Evolutionary conservation across 306 rosid species (phyloP), one percentile per base, ranked within the genome.

Genomic region (Mimosa pudica): DNA sequence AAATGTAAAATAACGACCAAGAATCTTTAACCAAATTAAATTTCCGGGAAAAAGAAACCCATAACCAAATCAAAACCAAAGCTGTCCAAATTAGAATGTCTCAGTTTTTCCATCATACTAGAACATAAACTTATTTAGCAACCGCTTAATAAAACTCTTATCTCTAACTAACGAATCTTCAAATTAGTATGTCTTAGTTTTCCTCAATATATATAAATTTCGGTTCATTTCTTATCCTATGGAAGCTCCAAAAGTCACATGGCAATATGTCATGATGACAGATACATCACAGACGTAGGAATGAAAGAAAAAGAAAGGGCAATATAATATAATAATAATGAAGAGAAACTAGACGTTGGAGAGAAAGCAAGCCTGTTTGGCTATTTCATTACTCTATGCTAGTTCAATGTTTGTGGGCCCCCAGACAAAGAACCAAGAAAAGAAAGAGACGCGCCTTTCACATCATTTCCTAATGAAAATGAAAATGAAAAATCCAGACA

Each of bases 311-410:
- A 41, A 17, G 9, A 24, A 66, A 64, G 54, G n/a, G n/a, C 57
- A 20, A 70, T 46, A 72, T 71, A 47, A 32, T n/a, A 32, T n/a
- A 67, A 38, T 38, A 38, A 38, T 38, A 38, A 62, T 66, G 52
- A 60, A 45, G 8, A 35, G 57, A 69, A 86, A 82, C 42, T 86
- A 89, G 92, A 86, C 90, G 92, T 89, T 91, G 71, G 74, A 84
- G 69, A 76, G 55, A 79, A 79, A 2, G 47, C 35, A 13, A 18
- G 33, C 49, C 4, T 41, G 7, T 20, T 58, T 13, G n/a, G n/a
- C n/a, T 2, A 17, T 0, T 24, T 24, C 30, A 24, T 6, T 73
- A 51, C 18, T 36, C 33, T n/a, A 2, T 73, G 44, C 46, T 3
- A 32, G 18, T 76, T 46, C 14, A 73, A 68, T 81, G 30, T 24